Evolutionary conservation across 1,139 yeast species (phyloP).

Genomic region (Sugiyamaella grinbergsii): DNA sequence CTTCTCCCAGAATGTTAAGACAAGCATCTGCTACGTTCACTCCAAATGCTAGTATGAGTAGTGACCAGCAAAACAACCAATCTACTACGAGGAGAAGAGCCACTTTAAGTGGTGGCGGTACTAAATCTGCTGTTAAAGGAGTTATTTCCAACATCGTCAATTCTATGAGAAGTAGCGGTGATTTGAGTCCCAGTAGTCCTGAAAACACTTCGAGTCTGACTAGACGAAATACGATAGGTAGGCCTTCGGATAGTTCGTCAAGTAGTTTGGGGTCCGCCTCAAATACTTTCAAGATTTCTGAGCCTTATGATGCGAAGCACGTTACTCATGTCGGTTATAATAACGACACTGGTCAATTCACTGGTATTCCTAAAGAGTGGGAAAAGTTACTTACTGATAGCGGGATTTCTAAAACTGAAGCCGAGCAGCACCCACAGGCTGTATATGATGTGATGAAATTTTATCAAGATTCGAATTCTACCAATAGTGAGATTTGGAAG

Average conservation of each 20-base stretch:
- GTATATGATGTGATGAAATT: constrained; percentile 91
- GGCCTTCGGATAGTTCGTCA: constrained; percentile 27
- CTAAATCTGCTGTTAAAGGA: constrained; percentile 49
- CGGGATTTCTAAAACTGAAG: constrained; percentile 84
- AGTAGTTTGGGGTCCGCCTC: constrained; percentile 35
- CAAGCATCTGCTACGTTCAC: constrained; percentile 17
- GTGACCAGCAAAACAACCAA: neutral
- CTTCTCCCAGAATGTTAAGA: constrained; percentile 19
- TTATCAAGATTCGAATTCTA: constrained; percentile 65
- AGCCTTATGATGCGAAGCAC: constrained; percentile 88
- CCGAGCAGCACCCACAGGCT: constrained; percentile 89
- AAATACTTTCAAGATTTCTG: constrained; percentile 66
- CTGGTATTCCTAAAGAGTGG: constrained; percentile 94
- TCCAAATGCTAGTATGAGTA: constrained; percentile 17
- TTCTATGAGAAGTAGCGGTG: constrained; percentile 43
- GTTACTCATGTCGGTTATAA: constrained; percentile 93
- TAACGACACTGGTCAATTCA: constrained; percentile 76
- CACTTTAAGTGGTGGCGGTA: constrained; percentile 33
- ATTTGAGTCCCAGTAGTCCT: constrained; percentile 19
- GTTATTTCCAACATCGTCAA: constrained; percentile 54
- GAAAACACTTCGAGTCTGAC: constrained; percentile 13
- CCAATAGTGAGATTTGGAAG: constrained; percentile 72
- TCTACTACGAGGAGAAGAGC: constrained; percentile 32
- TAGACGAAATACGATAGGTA: constrained; percentile 15
- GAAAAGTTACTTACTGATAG: constrained; percentile 76